A percentile compares a stretch with the other conserved stretches of the same genome.
These are phyloP conservation scores for Cercophora samala DNA, from an alignment of 495 filamentous ascomycete genomes.

Conservation along the genomic window DNA sequence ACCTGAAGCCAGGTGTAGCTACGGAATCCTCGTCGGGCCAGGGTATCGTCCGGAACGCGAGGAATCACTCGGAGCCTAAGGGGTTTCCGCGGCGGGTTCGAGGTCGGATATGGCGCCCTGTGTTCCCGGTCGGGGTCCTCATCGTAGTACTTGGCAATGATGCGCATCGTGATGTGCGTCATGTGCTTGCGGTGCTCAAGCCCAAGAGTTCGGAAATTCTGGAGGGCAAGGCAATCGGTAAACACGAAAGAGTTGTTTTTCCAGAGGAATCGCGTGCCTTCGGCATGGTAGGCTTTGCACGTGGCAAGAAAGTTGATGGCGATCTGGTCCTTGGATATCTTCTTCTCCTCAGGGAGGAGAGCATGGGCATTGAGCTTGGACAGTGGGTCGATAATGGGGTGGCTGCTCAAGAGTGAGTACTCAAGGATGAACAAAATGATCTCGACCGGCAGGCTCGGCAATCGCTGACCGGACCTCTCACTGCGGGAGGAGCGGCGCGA, in stretches of 20 bases:
- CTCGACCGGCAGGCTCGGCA: slow-evolving; percentile 44
- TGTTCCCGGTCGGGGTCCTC: slow-evolving; percentile 39
- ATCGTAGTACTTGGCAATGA: slow-evolving; percentile 48
- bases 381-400: slow-evolving; percentile 49
- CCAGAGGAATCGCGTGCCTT: slow-evolving; percentile 44
- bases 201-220: slow-evolving; percentile 38
- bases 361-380: slow-evolving; percentile 34
- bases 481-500: slow-evolving; percentile 12
- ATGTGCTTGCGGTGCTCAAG: slow-evolving; percentile 34
- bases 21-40: slow-evolving; percentile 42
- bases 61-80: slow-evolving; percentile 31
- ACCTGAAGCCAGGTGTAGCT: slow-evolving; percentile 49
- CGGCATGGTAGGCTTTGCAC: slow-evolving; percentile 39
- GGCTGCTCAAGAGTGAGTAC: slow-evolving; percentile 40
- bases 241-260: slow-evolving; percentile 47
- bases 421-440: slow-evolving; percentile 44
- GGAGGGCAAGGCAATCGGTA: slow-evolving; percentile 41
- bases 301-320: slow-evolving; percentile 44
- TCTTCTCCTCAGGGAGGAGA: slow-evolving; percentile 35
- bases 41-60: slow-evolving; percentile 34
- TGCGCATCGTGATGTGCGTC: slow-evolving; percentile 41
- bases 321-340: slow-evolving; percentile 31
- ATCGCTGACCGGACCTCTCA: slow-evolving; percentile 8
- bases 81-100: slow-evolving; percentile 11
- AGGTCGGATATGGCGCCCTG: slow-evolving; percentile 21